Evolutionary conservation across 305 asterid genomes (phyloP), one percentile per base, ranked within the genome.

Genomic region (Fraxinus sp.): DNA sequence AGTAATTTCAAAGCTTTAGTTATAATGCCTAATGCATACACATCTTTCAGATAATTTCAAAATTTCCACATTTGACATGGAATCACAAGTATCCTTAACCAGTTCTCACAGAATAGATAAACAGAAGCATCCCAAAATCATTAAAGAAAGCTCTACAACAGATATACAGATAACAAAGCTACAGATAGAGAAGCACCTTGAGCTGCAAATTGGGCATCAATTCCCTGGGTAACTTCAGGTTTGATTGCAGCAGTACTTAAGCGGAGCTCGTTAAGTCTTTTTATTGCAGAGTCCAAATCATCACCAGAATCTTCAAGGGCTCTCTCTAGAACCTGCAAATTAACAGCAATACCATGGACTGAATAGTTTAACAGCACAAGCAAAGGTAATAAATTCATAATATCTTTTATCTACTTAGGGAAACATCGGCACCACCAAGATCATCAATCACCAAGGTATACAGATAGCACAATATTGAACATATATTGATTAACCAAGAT

Each of bases 281-380:
- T 92, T 82, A 96, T 94, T 44, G 99, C 93, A 62, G 92, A 88
- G 88, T 96, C 98, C 89, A 96, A 79, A 88, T 96, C 97, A 82
- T 84, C 90, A 44, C 91, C 88, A 74, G 91, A 88, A 83, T 88
- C 97, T 85, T 94, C 93, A 20, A 96, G 95, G 73, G 92, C 94
- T 82, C 85, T 89, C 86, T 92, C 98, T 83, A 94, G 93, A 85
- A 93, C 86, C 99, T 96, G 81, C 35, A 80, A 86, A 83, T 75
- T 82, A 79, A 84, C 82, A 82, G 30, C 86, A 86, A 72, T 55
- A 30, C 1, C 55, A 77, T 52, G 32, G 83, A 70, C 74, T 66
- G 72, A 78, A 74, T 55, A 80, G 55, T 72, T 24, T 55, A 74
- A 82, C 80, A 83, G 70, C 16, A 32, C 75, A 70, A 28, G 11